Evolutionary conservation across 1,139 yeast species (phyloP).

Genomic region (Hansenula sp.): DNA sequence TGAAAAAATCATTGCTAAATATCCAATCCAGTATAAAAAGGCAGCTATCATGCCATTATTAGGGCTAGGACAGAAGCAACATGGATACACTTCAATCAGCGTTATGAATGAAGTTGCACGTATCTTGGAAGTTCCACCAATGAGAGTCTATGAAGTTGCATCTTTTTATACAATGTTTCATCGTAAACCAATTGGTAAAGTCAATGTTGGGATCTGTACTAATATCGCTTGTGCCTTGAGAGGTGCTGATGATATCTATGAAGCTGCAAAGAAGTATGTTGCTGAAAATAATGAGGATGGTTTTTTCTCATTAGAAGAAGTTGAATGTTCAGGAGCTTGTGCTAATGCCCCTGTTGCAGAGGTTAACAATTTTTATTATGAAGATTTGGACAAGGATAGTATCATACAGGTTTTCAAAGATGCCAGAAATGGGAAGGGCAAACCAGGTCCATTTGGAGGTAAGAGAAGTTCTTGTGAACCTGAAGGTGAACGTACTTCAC

Average conservation of each 20-base stretch:
- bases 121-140: constrained; percentile 84
- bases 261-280: constrained; percentile 59
- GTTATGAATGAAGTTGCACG: constrained; percentile 94
- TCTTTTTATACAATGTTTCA: constrained; percentile 92
- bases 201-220: constrained; percentile 81
- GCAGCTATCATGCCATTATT: constrained; percentile 86
- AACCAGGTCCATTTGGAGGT: constrained; percentile 66
- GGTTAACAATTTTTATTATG: constrained; percentile 77
- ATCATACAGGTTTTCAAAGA: constrained; percentile 59
- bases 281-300: constrained; percentile 80
- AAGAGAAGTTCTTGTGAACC: constrained; percentile 74
- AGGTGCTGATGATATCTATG: constrained; percentile 75
- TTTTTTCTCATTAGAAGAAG: constrained; percentile 79
- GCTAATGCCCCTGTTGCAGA: constrained; percentile 90
- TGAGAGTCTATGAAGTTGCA: constrained; percentile 94
- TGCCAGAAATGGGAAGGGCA: constrained; percentile 59
- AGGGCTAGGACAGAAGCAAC: constrained; percentile 85
- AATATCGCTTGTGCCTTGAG: constrained; percentile 90
- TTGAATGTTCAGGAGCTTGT: constrained; percentile 91
- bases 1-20: constrained; percentile 67
- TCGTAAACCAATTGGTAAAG: constrained; percentile 84
- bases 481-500: constrained; percentile 61
- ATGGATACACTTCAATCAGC: constrained; percentile 81
- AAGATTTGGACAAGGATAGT: constrained; percentile 72
- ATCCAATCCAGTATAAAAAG: constrained; percentile 84